Conservation (phyloP, 2,329 filamentous ascomycete genomes). For the Stagonosporopsis tanaceti region DNA sequence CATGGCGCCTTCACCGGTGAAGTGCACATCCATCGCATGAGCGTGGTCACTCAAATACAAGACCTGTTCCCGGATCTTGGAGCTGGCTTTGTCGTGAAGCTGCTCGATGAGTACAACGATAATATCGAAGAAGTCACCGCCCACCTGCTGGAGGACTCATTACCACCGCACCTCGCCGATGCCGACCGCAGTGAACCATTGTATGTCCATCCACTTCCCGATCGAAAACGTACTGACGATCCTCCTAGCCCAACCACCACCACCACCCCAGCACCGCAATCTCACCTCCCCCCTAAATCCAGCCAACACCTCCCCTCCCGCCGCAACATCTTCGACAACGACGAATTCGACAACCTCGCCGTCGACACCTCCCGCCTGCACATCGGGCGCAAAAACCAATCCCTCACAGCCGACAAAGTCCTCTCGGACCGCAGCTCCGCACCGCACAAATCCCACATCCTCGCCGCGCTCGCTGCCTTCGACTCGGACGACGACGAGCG, state of each 20-base stretch:
- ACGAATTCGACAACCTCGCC: slow-evolving; percentile 75
- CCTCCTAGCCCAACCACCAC: slow-evolving; percentile 22
- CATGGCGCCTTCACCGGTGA: slow-evolving; percentile 51
- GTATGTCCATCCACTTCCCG: slow-evolving; percentile 43
- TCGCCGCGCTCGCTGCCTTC: slow-evolving; percentile 86
- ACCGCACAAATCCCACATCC: slow-evolving; percentile 82
- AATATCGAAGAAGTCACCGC: slow-evolving; percentile 81
- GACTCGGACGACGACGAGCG: slow-evolving; percentile 95
- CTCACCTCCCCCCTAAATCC: slow-evolving; percentile 64
- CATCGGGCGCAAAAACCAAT: slow-evolving; percentile 74
- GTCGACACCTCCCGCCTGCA: slow-evolving; percentile 74
- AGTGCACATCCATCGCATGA: slow-evolving; percentile 82
- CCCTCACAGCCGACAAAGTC: slow-evolving; percentile 74
- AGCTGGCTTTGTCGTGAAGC: slow-evolving; percentile 78
- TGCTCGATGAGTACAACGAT: slow-evolving; percentile 81
- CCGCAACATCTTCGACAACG: slow-evolving; percentile 77
- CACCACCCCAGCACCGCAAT: slow-evolving; percentile 23
- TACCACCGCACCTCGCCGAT: slow-evolving; percentile 72
- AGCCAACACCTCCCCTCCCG: slow-evolving; percentile 66
- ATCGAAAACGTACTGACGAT: slow-evolving; percentile 22
- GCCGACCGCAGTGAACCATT: slow-evolving; percentile 72
- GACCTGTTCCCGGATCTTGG: slow-evolving; percentile 91
- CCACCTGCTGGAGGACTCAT: slow-evolving; percentile 78
- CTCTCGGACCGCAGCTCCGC: slow-evolving; percentile 70
- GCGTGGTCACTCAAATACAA: slow-evolving; percentile 86